Evolutionary conservation across 2,329 filamentous ascomycete species (phyloP), one percentile per base, ranked within the genome.

Genomic region (Arthrocladium fulminans): DNA sequence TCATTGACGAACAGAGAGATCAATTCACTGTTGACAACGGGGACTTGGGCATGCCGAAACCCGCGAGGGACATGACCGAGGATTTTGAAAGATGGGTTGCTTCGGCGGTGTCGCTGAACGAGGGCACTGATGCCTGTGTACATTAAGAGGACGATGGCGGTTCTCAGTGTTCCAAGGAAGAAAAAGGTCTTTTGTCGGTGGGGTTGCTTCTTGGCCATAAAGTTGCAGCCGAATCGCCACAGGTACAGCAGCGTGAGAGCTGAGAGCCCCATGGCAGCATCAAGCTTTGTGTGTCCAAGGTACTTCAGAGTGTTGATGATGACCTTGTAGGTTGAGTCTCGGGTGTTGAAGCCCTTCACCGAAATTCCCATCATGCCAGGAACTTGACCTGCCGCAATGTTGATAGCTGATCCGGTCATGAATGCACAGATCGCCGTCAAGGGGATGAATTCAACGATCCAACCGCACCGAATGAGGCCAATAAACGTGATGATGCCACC

Each of bases 381-480:
- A 3, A 96, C 74, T 65, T 98, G 92, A 27, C 92, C 89, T 20
- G 80, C 77, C 13, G 79, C 81, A 61, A 98, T 97, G 59, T 79
- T 94, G 65, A 98, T 77, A 47, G 90, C 88, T 3, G 90, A 95
- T 2, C 90, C 90, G 0, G 92, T 97, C 86, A 97, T 96, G 72
- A 95, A 97, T 2, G 92, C 88, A 0, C 86, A 89, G 47, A 97
- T 86, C 0, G 89, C 86, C 1, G 88, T 83, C 48, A 96, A 79
- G 1, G 92, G 86, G 59, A 97, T 96, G 60, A 96, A 78, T 57
- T 97, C 88, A 41, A 96, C 88, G 44, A 97, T 82, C 80, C 88
- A 94, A 4, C 92, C 90, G 30, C 83, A 77, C 40, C 89, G 81
- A 37, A 86, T 70, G 2, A 96, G 70, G 2, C 90, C 92, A 52